Percentiles rank a stretch among this genome's conserved stretches.
These are phyloP conservation scores for Fusarium oligoseptatum DNA, from an alignment of 2,329 filamentous ascomycete species.

Conservation along the genomic window DNA sequence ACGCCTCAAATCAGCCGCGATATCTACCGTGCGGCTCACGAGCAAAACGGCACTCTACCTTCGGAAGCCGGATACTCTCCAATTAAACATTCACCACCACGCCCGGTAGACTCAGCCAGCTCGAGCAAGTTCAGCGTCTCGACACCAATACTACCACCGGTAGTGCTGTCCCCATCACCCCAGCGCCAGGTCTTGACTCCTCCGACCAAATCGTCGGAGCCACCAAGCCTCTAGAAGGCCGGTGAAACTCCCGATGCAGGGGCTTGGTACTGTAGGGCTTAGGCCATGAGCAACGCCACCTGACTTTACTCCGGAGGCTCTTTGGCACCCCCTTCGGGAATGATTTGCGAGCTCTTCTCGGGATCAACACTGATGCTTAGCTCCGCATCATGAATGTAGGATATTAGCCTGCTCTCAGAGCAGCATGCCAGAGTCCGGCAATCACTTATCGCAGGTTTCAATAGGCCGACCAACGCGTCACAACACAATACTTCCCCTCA, in stretches of 20 bases:
- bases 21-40: slow-evolving; percentile 44
- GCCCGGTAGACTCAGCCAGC: slow-evolving; percentile 47
- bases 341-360: slow-evolving; percentile 6
- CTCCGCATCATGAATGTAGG: slow-evolving; percentile 10
- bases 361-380: neutral
- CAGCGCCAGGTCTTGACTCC: slow-evolving; percentile 70
- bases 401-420: slow-evolving; percentile 1
- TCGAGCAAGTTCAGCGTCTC: slow-evolving; percentile 50
- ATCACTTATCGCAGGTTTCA: slow-evolving; percentile 21
- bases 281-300: slow-evolving; percentile 22
- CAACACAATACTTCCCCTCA: slow-evolving; percentile 22
- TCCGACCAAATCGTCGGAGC: slow-evolving; percentile 63
- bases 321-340: neutral
- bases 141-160: slow-evolving; percentile 67
- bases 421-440: slow-evolving; percentile 1
- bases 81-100: slow-evolving; percentile 64
- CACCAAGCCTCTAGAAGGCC: slow-evolving; percentile 34
- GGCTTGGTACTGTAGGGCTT: slow-evolving; percentile 14
- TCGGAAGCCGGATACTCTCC: slow-evolving; percentile 64
- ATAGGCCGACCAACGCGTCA: slow-evolving; percentile 10
- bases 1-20: slow-evolving; percentile 48
- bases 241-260: slow-evolving; percentile 25
- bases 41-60: slow-evolving; percentile 55
- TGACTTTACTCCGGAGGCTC: slow-evolving; percentile 7
- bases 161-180: slow-evolving; percentile 69